A percentile compares a stretch with the other conserved stretches of the same genome.
phyloP scores from a whole-genome alignment of 257 asterid species.

The Fraxinus cuspidata region DNA sequence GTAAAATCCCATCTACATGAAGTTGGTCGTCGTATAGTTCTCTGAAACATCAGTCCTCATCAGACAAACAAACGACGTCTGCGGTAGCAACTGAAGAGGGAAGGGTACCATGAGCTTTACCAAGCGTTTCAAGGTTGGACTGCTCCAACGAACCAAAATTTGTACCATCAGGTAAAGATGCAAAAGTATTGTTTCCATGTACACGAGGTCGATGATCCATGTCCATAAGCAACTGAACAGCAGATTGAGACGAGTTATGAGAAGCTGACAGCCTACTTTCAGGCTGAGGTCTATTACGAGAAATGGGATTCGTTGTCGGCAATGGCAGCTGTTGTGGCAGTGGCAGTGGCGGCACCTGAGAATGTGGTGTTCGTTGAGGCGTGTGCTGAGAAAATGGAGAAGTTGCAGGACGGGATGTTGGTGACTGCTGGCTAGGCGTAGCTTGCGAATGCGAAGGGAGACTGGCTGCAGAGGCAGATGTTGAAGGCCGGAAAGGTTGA shows the following conservation, averaged over 20 bases:
- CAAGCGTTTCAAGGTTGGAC: slow-evolving; percentile 36
- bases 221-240: slow-evolving; percentile 18
- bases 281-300: slow-evolving; percentile 19
- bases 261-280: slow-evolving; percentile 13
- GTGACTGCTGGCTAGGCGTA: slow-evolving; percentile 24
- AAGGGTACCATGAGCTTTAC: slow-evolving; percentile 29
- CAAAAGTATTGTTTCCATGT: neutral
- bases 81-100: slow-evolving; percentile 27
- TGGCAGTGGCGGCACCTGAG: neutral
- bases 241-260: slow-evolving; percentile 10
- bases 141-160: slow-evolving; percentile 31
- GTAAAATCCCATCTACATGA: neutral
- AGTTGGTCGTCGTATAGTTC: neutral
- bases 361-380: slow-evolving; percentile 9
- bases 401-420: slow-evolving; percentile 15
- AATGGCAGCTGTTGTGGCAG: slow-evolving; percentile 16
- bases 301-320: neutral
- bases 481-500: slow-evolving; percentile 52
- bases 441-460: slow-evolving; percentile 13
- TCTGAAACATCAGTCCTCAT: slow-evolving; percentile 46
- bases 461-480: slow-evolving; percentile 13
- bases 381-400: slow-evolving; percentile 13
- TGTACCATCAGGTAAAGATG: slow-evolving; percentile 25
- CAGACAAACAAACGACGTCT: slow-evolving; percentile 67
- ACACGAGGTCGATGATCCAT: slow-evolving; percentile 12